Percentiles rank a stretch among this genome's conserved stretches.
Conservation (phyloP, 129 eudicot genomes). For the Cynara cardunculus region DNA sequence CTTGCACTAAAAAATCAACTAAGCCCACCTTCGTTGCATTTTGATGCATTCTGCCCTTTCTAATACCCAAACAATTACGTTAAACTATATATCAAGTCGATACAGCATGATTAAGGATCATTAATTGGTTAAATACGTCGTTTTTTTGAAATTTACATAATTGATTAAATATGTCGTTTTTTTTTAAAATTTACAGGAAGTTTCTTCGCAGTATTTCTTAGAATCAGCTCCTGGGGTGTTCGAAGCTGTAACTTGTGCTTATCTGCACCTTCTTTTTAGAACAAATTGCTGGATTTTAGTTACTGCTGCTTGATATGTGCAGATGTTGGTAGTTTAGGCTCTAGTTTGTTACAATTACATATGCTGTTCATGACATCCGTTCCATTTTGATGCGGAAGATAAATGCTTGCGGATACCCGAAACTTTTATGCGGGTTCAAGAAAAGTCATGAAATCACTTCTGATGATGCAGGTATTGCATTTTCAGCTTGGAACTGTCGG, state of each 20-base stretch:
- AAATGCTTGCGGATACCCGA: background rate
- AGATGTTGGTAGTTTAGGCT: background rate
- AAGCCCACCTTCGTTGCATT: too few species aligned
- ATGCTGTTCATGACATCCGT: background rate
- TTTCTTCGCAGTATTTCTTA: background rate
- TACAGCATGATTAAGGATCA: too few species aligned
- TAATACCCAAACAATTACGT: too few species aligned
- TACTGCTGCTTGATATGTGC: background rate
- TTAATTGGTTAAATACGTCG: background rate
- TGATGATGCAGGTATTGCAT: background rate
- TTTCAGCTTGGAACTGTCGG: background rate
- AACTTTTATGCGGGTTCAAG: background rate
- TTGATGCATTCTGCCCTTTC: too few species aligned
- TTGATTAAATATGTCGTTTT: background rate
- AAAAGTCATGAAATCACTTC: background rate
- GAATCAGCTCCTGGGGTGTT: background rate
- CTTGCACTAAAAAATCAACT: too few species aligned
- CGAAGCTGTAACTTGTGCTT: background rate
- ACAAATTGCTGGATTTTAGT: background rate
- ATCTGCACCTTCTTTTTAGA: background rate
- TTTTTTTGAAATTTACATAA: background rate
- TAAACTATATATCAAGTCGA: too few species aligned
- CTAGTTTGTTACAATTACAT: background rate
- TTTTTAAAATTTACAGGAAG: background rate
- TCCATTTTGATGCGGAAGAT: background rate